Evolutionary conservation across 2,329 filamentous ascomycete species (phyloP), one percentile per base, ranked within the genome.

Genomic region (Pyrenochaeta sp.): DNA sequence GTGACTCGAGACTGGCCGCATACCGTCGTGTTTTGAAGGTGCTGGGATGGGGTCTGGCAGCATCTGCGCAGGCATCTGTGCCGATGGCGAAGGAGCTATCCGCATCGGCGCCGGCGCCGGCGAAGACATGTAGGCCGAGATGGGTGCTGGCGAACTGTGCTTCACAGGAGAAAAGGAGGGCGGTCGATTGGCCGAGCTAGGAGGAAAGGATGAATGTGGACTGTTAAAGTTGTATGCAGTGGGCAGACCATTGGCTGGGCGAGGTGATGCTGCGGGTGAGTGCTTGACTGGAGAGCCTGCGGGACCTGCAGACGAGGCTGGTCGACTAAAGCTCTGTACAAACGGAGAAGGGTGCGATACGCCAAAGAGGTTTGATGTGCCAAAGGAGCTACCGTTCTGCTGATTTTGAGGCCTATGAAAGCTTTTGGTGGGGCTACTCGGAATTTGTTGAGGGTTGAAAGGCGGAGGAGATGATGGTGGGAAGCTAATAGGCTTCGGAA

Each of bases 141-240:
- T 71, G 46, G 69, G 71, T 1, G 74, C 72, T 2, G 76, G 73
- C 2, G 75, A 77, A 49, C 67, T 71, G 40, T 78, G 70, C 51
- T 78, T 78, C 12, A 63, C 69, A 0, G 76, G 75, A 0, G 75
- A 77, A 51, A 74, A 74, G 7, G 70, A 71, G 23, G 23, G 23
- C 1, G 74, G 67, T 7, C 61, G 69, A 18, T 70, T 69, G 29
- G 58, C 59, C 20, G 66, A 66, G 48, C 49, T 68, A 7, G 72
- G 74, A 68, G 64, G 83, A 74, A 71, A 79, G 67, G 67, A 84
- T 73, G 50, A 82, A 74, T 72, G 83, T 66, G 49, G 82, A 78
- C 69, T 74, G 51, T 72, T 67, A 58, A 74, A 73, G 41, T 73
- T 68, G 58, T 71, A 71, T 12, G 61, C 56, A 17, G 61, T 67